A percentile compares a stretch with the other conserved stretches of the same genome.
Conservation (phyloP, 306 rosid genomes). For the Cucurbita moschata region DNA sequence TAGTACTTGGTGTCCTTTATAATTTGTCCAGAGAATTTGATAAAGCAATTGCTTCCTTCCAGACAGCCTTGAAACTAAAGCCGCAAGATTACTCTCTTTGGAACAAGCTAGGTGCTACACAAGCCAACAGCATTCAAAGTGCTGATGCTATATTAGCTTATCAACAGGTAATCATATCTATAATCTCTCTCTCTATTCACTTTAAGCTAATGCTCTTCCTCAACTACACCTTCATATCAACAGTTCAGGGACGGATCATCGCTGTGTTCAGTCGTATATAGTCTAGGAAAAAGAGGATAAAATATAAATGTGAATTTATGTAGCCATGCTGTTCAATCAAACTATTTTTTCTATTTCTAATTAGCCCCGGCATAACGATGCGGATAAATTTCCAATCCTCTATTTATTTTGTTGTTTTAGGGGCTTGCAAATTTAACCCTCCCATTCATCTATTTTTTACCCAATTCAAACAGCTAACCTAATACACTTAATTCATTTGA, state of each 20-base stretch:
- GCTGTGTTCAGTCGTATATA: background rate
- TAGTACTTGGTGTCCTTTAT: constrained; percentile 88
- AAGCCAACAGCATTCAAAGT: constrained; percentile 96
- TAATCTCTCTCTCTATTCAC: background rate
- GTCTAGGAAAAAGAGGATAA: background rate
- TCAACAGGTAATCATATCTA: constrained; percentile 53
- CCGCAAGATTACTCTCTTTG: constrained; percentile 95
- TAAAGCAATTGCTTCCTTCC: constrained; percentile 73
- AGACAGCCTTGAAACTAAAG: constrained; percentile 75
- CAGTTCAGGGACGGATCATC: background rate
- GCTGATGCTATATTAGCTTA: constrained; percentile 96
- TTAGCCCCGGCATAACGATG: background rate
- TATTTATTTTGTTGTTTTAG: background rate
- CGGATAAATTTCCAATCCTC: background rate
- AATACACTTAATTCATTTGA: background rate
- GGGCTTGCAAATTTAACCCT: background rate
- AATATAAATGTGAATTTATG: background rate
- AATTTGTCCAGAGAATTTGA: constrained; percentile 88
- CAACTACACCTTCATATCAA: background rate
- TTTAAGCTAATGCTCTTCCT: background rate
- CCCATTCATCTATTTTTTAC: background rate
- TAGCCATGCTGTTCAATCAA: background rate
- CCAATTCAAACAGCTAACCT: background rate
- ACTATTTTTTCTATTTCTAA: background rate
- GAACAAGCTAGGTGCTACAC: constrained; percentile 99